Percentiles rank a stretch among this genome's conserved stretches.
phyloP scores from a whole-genome alignment of 2,329 filamentous ascomycete species.

The Graphilbum sp. region DNA sequence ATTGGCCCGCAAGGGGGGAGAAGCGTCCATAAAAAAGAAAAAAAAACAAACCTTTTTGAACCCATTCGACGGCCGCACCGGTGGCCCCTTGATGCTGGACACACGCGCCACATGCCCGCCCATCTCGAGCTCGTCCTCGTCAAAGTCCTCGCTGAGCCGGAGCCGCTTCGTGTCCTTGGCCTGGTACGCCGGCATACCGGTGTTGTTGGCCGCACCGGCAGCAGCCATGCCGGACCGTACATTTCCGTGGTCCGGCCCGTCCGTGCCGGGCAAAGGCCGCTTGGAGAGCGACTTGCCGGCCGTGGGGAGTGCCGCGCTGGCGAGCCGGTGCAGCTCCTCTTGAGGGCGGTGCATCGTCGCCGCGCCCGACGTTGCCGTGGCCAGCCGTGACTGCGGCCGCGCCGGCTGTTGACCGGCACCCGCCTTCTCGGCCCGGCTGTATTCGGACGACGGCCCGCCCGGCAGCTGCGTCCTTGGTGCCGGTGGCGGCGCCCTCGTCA shows the following conservation, averaged over 20 bases:
- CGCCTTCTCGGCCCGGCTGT: slow-evolving; percentile 15
- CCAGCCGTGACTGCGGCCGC: slow-evolving; percentile 41
- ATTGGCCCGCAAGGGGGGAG: neutral
- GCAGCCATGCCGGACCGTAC: neutral
- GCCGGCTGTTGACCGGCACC: slow-evolving; percentile 12
- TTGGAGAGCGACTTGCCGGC: slow-evolving; percentile 61
- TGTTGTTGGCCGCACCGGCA: slow-evolving; percentile 7
- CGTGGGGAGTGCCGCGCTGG: slow-evolving; percentile 38
- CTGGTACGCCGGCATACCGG: slow-evolving; percentile 43
- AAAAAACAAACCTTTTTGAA: slow-evolving; percentile 42
- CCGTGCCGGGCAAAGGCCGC: slow-evolving; percentile 40
- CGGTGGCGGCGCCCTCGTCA: slow-evolving; percentile 45
- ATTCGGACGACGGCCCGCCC: slow-evolving; percentile 29
- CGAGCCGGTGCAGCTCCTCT: slow-evolving; percentile 44
- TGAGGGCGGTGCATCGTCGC: slow-evolving; percentile 28
- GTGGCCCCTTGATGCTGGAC: slow-evolving; percentile 56
- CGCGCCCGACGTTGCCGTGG: slow-evolving; percentile 27
- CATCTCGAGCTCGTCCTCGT: slow-evolving; percentile 40
- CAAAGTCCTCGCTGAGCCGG: slow-evolving; percentile 57
- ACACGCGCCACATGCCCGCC: slow-evolving; percentile 38
- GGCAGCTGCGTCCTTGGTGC: slow-evolving; percentile 35
- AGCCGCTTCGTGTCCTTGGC: slow-evolving; percentile 62
- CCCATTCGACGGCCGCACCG: slow-evolving; percentile 62
- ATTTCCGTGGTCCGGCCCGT: slow-evolving; percentile 3
- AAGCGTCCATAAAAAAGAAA: neutral